Percentiles rank a stretch among this genome's conserved stretches.
Evolutionary conservation across 2,329 filamentous ascomycete species (phyloP).

Genomic region (Colletotrichum sp.): DNA sequence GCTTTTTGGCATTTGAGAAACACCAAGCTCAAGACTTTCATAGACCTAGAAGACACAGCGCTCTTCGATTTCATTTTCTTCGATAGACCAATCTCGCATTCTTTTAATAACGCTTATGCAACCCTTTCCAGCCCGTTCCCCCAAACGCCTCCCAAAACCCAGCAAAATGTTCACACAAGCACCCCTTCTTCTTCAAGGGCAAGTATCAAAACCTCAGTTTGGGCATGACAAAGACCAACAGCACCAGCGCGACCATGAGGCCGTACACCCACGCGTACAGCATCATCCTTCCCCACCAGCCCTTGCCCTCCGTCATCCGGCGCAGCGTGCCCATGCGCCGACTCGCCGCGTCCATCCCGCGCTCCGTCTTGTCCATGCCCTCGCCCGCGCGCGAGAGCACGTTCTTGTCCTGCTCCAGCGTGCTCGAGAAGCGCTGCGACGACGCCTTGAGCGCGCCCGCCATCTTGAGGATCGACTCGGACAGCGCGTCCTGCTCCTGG

Average conservation of each 20-base stretch:
- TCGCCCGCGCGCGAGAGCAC: conserved; percentile 73
- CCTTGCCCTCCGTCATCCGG: conserved; percentile 85
- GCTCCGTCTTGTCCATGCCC: conserved; percentile 78
- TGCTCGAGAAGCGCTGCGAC: conserved; percentile 72
- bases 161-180: background rate
- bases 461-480: conserved; percentile 80
- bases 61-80: background rate
- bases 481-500: conserved; percentile 82
- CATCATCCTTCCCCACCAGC: conserved; percentile 84
- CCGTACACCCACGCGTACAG: conserved; percentile 85
- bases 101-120: background rate
- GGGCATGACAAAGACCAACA: conserved; percentile 85
- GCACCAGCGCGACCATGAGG: conserved; percentile 76
- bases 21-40: background rate
- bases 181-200: background rate
- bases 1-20: background rate
- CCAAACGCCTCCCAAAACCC: background rate
- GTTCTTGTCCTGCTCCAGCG: conserved; percentile 75
- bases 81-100: background rate
- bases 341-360: conserved; percentile 77
- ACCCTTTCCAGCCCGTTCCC: background rate
- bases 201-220: conserved; percentile 78
- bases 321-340: conserved; percentile 78
- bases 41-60: background rate
- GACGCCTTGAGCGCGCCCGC: conserved; percentile 79